Conservation (phyloP, 1,139 yeast species). For the Nakaseomyces delphensis region DNA sequence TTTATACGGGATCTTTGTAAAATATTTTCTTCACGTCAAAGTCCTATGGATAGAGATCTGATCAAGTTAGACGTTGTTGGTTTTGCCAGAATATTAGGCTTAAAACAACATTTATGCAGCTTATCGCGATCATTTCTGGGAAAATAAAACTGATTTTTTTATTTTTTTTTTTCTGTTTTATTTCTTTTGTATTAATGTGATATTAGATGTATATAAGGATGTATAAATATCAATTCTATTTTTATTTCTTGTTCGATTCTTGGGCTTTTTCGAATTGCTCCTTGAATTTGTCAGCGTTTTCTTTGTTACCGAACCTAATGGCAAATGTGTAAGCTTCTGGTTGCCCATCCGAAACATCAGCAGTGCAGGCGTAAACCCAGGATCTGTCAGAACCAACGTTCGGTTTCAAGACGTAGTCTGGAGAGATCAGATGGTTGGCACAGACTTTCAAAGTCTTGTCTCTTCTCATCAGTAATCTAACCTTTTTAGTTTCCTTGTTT, state of each 20-base stretch:
- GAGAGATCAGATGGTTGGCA: slow-evolving; percentile 87
- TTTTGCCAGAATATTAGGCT: no score
- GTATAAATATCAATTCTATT: background rate
- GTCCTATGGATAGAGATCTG: no score
- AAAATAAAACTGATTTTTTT: no score
- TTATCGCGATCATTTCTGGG: no score
- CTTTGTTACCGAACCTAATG: slow-evolving; percentile 93
- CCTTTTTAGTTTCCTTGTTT: slow-evolving; percentile 73
- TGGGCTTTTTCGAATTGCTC: slow-evolving; percentile 82
- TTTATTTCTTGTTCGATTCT: slow-evolving; percentile 44
- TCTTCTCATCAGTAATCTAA: slow-evolving; percentile 94
- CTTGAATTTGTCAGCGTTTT: slow-evolving; percentile 93
- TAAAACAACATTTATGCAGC: no score
- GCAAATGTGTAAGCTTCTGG: slow-evolving; percentile 96
- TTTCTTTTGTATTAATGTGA: background rate
- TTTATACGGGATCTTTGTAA: no score
- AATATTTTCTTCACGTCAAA: no score
- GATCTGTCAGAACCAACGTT: slow-evolving; percentile 96
- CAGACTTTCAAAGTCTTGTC: slow-evolving; percentile 96
- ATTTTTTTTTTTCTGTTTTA: background rate
- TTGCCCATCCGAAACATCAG: slow-evolving; percentile 91
- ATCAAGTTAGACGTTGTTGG: no score
- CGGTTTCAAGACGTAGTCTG: slow-evolving; percentile 80
- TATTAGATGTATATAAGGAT: background rate
- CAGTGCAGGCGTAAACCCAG: slow-evolving; percentile 94